Conservation (phyloP, 2,329 filamentous ascomycete genomes). For the Atkinsonella texensis region DNA sequence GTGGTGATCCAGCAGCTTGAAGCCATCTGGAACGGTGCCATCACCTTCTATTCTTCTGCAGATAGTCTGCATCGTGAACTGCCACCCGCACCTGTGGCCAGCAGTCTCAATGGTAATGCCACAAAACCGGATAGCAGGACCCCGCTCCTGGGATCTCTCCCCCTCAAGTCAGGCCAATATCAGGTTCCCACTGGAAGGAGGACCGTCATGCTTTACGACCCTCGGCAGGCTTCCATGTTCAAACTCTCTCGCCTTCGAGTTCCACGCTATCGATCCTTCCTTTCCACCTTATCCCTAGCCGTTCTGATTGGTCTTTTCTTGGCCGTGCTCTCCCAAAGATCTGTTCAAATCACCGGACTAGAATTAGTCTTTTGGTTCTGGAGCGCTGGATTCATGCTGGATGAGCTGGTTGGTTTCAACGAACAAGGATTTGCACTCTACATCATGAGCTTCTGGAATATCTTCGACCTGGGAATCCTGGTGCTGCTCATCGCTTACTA, state of each 20-base stretch:
- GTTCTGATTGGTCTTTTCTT: constrained; percentile 77
- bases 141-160: constrained; percentile 33
- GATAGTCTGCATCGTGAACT: constrained; percentile 65
- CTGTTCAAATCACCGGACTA: constrained; percentile 66
- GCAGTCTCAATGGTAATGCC: constrained; percentile 15
- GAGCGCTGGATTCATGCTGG: constrained; percentile 94
- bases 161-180: constrained; percentile 19
- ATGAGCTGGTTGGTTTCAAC: constrained; percentile 91
- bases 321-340: constrained; percentile 65
- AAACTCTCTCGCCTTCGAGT: constrained; percentile 86
- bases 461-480: constrained; percentile 84
- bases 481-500: constrained; percentile 81
- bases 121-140: constrained; percentile 33
- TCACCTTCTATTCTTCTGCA: constrained; percentile 84
- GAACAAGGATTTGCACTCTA: constrained; percentile 95
- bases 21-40: constrained; percentile 91
- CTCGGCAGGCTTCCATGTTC: constrained; percentile 77
- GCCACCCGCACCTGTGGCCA: constrained; percentile 12
- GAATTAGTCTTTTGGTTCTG: constrained; percentile 95
- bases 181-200: constrained; percentile 42
- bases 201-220: constrained; percentile 80
- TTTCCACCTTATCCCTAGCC: constrained; percentile 79
- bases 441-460: constrained; percentile 96
- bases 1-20: constrained; percentile 91
- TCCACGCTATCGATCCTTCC: constrained; percentile 79